Evolutionary conservation across 371 early-diverging fungal genomes (phyloP), one percentile per base, ranked within the genome.

Genomic region (Mortierella sp.): DNA sequence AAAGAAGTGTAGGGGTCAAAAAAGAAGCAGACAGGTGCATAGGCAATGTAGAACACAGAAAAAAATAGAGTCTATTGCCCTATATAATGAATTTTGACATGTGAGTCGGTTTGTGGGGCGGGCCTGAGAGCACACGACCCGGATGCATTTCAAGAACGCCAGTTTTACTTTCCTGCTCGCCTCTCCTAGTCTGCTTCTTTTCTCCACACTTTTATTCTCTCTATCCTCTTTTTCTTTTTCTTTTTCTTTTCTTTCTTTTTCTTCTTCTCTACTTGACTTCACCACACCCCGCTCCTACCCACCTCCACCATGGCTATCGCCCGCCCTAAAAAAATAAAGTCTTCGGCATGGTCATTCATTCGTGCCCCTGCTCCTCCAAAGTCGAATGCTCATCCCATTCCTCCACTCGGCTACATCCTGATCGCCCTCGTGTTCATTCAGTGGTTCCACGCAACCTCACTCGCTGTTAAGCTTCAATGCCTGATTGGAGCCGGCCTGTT

Each of bases 401-500:
- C 86, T 27, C 12, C 41, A 24, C 77, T 86, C 21, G 86, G 86
- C 51, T 86, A 86, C 72, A 27, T 79, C n/a, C 56, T 86, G 44
- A 86, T 86, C 35, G 77, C 80, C 27, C 73, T 82, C 16, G 77
- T 82, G 3, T 48, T 70, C 77, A 79, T 86, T 65, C 82, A 79
- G 46, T 86, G 86, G 86, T n/a, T 70, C 8, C 77, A 82, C 43
- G 82, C 82, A 6, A 86, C 86, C 24, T 82, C 86, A 0, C 78
- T 86, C 29, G 82, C 86, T 10, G 82, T 86, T 71, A 86, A 86
- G 75, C 60, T 86, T 56, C 86, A 86, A 58, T 82, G 82, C 46
- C 7, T 86, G 16, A 72, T 82, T 16, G 86, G 86, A 71, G 86
- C 86, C 3, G 86, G 60, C 4, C 51, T 82, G 7, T 86, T 86